A percentile compares a stretch with the other conserved stretches of the same genome.
Conservation (phyloP, 2,329 filamentous ascomycete species). For the Arthroderma sp. region DNA sequence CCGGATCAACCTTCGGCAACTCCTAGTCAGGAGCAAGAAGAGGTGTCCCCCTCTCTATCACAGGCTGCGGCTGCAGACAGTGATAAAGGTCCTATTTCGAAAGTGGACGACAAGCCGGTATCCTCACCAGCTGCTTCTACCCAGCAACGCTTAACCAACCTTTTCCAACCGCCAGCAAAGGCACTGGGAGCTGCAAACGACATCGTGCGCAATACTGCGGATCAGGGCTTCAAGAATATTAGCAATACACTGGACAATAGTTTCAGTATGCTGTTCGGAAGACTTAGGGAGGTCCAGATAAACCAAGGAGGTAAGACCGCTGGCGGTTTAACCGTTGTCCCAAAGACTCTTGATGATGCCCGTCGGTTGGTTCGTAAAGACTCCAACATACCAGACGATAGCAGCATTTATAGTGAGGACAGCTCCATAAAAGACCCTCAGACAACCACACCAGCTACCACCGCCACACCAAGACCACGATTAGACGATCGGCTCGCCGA, state of each 20-base stretch:
- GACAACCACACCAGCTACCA: constrained; percentile 14
- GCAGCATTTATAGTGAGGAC: constrained; percentile 33
- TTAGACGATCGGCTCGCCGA: constrained; percentile 56
- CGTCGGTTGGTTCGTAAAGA: constrained; percentile 62
- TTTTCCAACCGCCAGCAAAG: constrained; percentile 73
- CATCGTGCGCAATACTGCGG: constrained; percentile 72
- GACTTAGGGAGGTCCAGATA: constrained; percentile 55
- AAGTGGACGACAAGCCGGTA: constrained; percentile 17
- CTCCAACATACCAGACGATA: constrained; percentile 36
- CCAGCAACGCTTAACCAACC: constrained; percentile 66
- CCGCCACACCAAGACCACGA: constrained; percentile 24
- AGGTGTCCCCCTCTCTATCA: constrained; percentile 14
- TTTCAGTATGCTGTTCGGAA: constrained; percentile 84
- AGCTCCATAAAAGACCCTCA: constrained; percentile 37
- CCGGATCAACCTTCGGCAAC: constrained; percentile 1
- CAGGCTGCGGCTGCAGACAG: constrained; percentile 14
- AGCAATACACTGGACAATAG: constrained; percentile 81
- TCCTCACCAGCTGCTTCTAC: constrained; percentile 33
- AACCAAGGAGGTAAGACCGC: constrained; percentile 36
- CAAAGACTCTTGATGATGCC: constrained; percentile 86
- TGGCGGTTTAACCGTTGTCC: constrained; percentile 47
- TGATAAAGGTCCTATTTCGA: constrained; percentile 10
- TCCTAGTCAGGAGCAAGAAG: not conserved
- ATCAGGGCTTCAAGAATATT: constrained; percentile 85
- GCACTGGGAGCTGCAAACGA: constrained; percentile 73